A percentile compares a stretch with the other conserved stretches of the same genome.
Conservation (phyloP, 164 flowering plant genomes). For the Hamamelis virginiana region DNA sequence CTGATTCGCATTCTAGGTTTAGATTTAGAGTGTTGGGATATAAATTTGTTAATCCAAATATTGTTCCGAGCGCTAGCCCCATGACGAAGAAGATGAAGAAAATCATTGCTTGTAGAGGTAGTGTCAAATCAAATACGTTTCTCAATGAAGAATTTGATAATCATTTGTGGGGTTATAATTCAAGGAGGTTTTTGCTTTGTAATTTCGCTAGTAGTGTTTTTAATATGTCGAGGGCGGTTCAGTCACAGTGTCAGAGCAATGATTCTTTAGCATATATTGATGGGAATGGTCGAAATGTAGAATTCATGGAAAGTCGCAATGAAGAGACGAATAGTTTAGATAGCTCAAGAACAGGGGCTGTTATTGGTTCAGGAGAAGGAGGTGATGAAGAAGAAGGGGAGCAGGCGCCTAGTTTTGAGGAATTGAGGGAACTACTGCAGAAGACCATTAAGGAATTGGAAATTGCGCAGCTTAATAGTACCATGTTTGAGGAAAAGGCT, state of each 20-base stretch:
- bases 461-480: constrained; percentile 72
- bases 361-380: constrained; percentile 26
- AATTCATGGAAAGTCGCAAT: constrained; percentile 26
- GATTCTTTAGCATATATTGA: constrained; percentile 65
- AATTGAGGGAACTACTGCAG: constrained; percentile 62
- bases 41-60: constrained; percentile 18
- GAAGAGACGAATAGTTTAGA: constrained; percentile 14
- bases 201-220: constrained; percentile 17
- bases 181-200: constrained; percentile 10
- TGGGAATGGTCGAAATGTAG: constrained; percentile 50
- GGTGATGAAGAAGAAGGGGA: constrained; percentile 24
- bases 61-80: constrained; percentile 11
- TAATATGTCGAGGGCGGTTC: constrained; percentile 21
- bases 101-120: constrained; percentile 8
- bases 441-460: constrained; percentile 79
- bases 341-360: constrained; percentile 9
- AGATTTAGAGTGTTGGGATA: constrained; percentile 21
- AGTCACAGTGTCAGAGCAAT: constrained; percentile 47
- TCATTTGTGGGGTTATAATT: constrained; percentile 9
- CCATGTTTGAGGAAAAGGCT: constrained; percentile 91
- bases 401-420: constrained; percentile 55
- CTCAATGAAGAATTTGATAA: constrained; percentile 16
- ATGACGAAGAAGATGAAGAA: constrained; percentile 24
- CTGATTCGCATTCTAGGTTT: constrained; percentile 17
- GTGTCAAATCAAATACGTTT: constrained; percentile 11